A percentile compares a stretch with the other conserved stretches of the same genome.
Conservation (phyloP, 257 asterid species). For the Solanum verrucosum region DNA sequence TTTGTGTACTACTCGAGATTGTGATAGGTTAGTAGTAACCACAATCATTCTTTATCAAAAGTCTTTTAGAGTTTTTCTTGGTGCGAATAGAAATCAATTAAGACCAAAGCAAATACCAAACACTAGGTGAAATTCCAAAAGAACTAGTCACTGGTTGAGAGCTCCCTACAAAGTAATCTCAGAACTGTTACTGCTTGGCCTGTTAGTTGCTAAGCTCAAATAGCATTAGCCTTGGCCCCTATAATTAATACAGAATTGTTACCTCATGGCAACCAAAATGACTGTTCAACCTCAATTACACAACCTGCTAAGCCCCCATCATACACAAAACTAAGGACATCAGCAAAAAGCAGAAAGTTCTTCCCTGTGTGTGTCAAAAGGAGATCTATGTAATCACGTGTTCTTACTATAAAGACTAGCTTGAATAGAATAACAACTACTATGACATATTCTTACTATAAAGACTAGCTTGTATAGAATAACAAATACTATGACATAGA, state of each 20-base stretch:
- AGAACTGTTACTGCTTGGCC: background rate
- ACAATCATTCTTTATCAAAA: background rate
- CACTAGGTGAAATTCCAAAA: background rate
- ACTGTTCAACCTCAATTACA: background rate
- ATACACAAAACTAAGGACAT: background rate
- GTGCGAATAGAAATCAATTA: background rate
- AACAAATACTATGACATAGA: background rate
- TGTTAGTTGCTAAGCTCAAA: background rate
- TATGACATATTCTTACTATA: background rate
- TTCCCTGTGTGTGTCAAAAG: background rate
- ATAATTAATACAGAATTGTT: background rate
- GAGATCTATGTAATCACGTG: background rate
- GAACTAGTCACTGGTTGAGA: background rate
- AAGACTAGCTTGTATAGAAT: background rate
- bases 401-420: background rate
- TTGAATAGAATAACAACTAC: background rate
- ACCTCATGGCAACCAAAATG: background rate
- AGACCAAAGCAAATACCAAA: background rate
- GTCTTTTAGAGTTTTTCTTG: background rate
- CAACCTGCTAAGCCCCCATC: background rate
- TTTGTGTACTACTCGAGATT: background rate
- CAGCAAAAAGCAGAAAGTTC: background rate
- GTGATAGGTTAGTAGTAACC: background rate
- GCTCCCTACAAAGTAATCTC: background rate
- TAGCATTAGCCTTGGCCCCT: background rate